These are phyloP conservation scores for Candida incommunis DNA, from an alignment of 805 yeast genomes.

Conservation along the genomic window DNA sequence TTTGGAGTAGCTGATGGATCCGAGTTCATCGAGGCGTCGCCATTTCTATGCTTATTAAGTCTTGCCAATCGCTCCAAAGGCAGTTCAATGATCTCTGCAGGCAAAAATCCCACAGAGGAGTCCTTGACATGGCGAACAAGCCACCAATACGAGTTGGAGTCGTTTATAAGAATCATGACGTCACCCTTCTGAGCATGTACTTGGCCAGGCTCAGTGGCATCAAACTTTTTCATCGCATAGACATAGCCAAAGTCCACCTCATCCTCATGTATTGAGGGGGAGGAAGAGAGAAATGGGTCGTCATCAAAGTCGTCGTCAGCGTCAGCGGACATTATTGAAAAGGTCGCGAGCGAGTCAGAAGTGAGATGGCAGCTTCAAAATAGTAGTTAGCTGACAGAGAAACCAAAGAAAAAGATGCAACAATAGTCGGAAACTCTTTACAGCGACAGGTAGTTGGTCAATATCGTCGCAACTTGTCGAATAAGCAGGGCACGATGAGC, in stretches of 20 bases:
- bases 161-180: slow-evolving; percentile 69
- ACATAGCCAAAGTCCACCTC: slow-evolving; percentile 72
- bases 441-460: too few species aligned
- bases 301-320: slow-evolving; percentile 15
- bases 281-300: slow-evolving; percentile 41
- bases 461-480: too few species aligned
- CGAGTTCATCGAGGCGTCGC: slow-evolving; percentile 27
- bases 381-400: too few species aligned
- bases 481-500: too few species aligned
- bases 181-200: slow-evolving; percentile 69
- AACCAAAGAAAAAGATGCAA: too few species aligned
- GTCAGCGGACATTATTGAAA: neutral
- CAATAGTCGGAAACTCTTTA: too few species aligned
- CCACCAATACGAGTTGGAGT: slow-evolving; percentile 96
- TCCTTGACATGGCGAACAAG: slow-evolving; percentile 46
- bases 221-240: slow-evolving; percentile 76
- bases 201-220: slow-evolving; percentile 89
- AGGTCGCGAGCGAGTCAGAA: too few species aligned
- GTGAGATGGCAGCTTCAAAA: too few species aligned
- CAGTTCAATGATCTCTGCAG: slow-evolving; percentile 90
- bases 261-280: slow-evolving; percentile 34
- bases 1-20: slow-evolving; percentile 1
- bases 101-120: slow-evolving; percentile 81
- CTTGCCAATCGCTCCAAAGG: slow-evolving; percentile 85
- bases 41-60: slow-evolving; percentile 83